Conservation (phyloP, 1,284 basidiomycete genomes). For the Pterulicium gracile region DNA sequence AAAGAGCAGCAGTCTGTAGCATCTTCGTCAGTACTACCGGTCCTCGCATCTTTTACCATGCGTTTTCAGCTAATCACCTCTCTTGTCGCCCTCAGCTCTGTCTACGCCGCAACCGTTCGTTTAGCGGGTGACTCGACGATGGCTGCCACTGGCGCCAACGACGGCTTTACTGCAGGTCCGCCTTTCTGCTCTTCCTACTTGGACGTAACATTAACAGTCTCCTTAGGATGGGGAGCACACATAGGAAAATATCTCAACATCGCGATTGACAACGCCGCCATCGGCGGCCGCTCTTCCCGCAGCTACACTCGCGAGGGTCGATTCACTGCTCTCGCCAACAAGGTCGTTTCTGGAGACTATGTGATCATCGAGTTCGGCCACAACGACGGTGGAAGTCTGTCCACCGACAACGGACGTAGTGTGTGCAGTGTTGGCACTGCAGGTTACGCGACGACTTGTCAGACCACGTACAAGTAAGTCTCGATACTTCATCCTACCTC, state of each 20-base stretch:
- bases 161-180: conserved; percentile 13
- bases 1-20: no score
- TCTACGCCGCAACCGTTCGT: conserved; percentile 13
- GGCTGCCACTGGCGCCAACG: conserved; percentile 15
- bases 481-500: neutral
- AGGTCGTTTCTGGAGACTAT: conserved; percentile 13
- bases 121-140: conserved; percentile 22
- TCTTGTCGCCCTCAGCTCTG: neutral
- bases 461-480: conserved; percentile 9
- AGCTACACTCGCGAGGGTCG: conserved; percentile 20
- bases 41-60: no score
- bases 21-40: no score
- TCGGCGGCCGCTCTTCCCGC: conserved; percentile 20
- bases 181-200: neutral
- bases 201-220: neutral
- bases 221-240: conserved; percentile 18
- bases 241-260: conserved; percentile 15
- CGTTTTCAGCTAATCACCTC: neutral
- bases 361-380: conserved; percentile 23
- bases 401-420: conserved; percentile 16
- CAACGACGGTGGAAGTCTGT: conserved; percentile 17
- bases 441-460: conserved; percentile 11
- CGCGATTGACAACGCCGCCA: conserved; percentile 19
- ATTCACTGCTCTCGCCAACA: conserved; percentile 11
- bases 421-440: conserved; percentile 14